phyloP scores from a whole-genome alignment of 345 rosid genomes.

The Hibiscus trionum region DNA sequence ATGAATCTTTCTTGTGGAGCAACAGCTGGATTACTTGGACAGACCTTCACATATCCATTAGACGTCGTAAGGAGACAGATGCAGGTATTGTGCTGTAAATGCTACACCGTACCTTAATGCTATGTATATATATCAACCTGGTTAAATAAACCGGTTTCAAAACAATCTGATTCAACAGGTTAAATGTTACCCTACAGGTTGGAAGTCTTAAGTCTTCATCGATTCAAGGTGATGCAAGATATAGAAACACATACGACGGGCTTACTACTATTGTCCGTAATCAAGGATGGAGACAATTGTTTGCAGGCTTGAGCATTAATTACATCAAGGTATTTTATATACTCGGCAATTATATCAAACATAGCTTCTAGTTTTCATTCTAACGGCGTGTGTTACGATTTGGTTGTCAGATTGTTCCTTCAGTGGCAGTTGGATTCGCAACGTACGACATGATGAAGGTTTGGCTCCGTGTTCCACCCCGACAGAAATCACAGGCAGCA shows the following conservation, averaged over 20 bases:
- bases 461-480: conserved; percentile 83
- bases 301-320: conserved; percentile 93
- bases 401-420: conserved; percentile 72
- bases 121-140: neutral
- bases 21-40: conserved; percentile 87
- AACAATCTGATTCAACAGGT: neutral
- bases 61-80: conserved; percentile 97
- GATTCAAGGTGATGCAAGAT: conserved; percentile 37
- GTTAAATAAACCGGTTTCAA: neutral
- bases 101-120: too few relatives aligned
- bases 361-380: neutral
- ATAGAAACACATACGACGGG: conserved; percentile 61
- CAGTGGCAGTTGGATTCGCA: conserved; percentile 88
- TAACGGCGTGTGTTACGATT: neutral
- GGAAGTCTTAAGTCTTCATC: conserved; percentile 51
- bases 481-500: conserved; percentile 35
- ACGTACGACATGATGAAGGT: conserved; percentile 78
- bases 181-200: conserved; percentile 43
- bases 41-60: conserved; percentile 83
- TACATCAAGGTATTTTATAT: conserved; percentile 59
- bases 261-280: conserved; percentile 52
- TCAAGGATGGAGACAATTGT: conserved; percentile 91
- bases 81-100: conserved; percentile 48
- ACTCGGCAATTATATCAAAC: neutral
- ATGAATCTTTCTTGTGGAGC: conserved; percentile 96